Evolutionary conservation across 2,329 filamentous ascomycete genomes (phyloP).

Genomic region (Cordyceps pruinosa): DNA sequence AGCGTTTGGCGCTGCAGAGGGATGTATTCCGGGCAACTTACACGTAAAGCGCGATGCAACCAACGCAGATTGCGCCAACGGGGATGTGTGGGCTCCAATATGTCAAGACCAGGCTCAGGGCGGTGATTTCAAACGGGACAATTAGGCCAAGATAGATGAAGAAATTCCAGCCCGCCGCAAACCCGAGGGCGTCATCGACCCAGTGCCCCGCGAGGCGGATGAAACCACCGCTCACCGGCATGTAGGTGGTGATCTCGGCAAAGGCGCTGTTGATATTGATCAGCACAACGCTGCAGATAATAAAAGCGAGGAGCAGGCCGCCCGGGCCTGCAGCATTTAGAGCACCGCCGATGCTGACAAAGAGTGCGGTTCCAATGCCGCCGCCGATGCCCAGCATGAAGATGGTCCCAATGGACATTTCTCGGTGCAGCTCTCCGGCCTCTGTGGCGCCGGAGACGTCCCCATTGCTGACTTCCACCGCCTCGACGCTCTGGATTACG

Average conservation of each 20-base stretch:
- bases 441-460: no score
- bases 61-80: neutral
- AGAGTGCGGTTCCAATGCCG: neutral
- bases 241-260: constrained; percentile 57
- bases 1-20: no score
- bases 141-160: constrained; percentile 36
- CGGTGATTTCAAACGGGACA: constrained; percentile 37
- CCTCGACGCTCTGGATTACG: no score
- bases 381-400: constrained; percentile 31
- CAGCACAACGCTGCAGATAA: constrained; percentile 47
- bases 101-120: constrained; percentile 12
- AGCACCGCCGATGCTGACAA: constrained; percentile 50
- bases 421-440: constrained; percentile 7
- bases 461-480: no score
- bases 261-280: constrained; percentile 57
- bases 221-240: constrained; percentile 57
- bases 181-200: constrained; percentile 57
- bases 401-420: constrained; percentile 9
- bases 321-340: constrained; percentile 35
- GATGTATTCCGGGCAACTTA: no score
- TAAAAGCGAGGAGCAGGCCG: constrained; percentile 52
- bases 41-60: neutral
- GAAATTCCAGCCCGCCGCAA: constrained; percentile 40
- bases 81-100: neutral
- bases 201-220: constrained; percentile 58